These are phyloP conservation scores for Bretschneidera sinensis DNA, from an alignment of 345 rosid genomes.

Conservation along the genomic window DNA sequence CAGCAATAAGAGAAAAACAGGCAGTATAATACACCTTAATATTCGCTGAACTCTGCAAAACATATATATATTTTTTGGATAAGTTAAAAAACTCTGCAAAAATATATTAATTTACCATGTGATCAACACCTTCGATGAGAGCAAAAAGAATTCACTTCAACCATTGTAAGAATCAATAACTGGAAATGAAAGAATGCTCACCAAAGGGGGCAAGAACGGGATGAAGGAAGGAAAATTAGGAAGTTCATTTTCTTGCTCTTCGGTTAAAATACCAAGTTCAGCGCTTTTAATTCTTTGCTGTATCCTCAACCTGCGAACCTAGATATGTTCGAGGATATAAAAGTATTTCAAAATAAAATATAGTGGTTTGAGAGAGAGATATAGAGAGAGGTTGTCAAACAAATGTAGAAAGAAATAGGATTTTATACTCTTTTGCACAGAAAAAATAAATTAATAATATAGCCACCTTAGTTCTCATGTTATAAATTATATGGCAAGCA, in stretches of 20 bases:
- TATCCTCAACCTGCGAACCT: constrained; percentile 92
- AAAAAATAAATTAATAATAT: no score
- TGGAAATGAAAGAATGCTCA: constrained; percentile 23
- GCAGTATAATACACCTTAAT: constrained; percentile 73
- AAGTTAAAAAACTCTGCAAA: no score
- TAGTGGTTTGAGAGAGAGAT: not conserved
- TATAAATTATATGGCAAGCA: no score
- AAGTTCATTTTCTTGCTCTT: constrained; percentile 64
- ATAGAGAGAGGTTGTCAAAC: not conserved
- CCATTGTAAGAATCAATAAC: not conserved
- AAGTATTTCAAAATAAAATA: not conserved
- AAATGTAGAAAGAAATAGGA: not conserved
- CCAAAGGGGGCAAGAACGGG: constrained; percentile 96
- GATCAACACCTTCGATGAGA: constrained; percentile 13
- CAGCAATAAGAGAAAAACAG: constrained; percentile 85
- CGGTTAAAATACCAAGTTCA: constrained; percentile 60
- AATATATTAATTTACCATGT: constrained; percentile 3
- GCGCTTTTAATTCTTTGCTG: constrained; percentile 77
- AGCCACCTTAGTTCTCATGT: no score
- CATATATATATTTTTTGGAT: no score
- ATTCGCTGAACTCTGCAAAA: constrained; percentile 78
- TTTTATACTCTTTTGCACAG: no score
- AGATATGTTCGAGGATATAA: not conserved
- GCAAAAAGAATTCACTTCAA: constrained; percentile 3
- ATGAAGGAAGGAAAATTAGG: constrained; percentile 95